phyloP scores from a whole-genome alignment of 2,329 filamentous ascomycete genomes.

The Aureobasidium mangrovei region DNA sequence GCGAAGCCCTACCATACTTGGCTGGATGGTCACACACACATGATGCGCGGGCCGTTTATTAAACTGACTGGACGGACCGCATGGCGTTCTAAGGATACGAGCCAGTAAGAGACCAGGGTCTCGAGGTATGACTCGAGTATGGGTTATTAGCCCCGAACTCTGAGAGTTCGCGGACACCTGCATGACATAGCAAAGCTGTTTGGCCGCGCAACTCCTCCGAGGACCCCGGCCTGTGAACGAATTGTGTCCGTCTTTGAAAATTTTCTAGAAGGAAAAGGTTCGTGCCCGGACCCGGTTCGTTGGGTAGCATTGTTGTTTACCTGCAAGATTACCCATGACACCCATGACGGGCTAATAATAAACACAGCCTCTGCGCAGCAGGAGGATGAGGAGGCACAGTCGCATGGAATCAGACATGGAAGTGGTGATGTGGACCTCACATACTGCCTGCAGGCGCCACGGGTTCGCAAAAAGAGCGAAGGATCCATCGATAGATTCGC shows the following conservation, averaged over 20 bases:
- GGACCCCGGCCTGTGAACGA: constrained; percentile 4
- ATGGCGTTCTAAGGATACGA: constrained; percentile 1
- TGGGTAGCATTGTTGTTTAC: constrained; percentile 8
- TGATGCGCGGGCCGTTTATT: constrained; percentile 12
- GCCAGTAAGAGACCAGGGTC: constrained; percentile 6
- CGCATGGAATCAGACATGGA: constrained; percentile 4
- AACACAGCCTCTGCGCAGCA: constrained; percentile 3
- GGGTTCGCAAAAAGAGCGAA: background rate
- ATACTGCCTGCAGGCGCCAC: constrained; percentile 2
- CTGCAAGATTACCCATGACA: background rate
- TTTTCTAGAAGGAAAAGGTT: constrained; percentile 2
- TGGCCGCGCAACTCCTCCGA: constrained; percentile 6
- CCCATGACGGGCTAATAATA: constrained; percentile 8
- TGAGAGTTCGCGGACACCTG: constrained; percentile 10
- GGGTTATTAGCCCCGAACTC: constrained; percentile 8
- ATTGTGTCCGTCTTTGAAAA: background rate
- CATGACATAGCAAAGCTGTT: constrained; percentile 5
- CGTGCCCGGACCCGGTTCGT: background rate
- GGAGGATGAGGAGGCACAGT: background rate
- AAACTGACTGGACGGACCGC: constrained; percentile 11
- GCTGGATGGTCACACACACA: constrained; percentile 8
- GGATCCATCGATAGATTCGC: background rate
- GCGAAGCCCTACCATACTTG: constrained; percentile 9
- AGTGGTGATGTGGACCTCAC: constrained; percentile 4
- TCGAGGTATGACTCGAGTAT: constrained; percentile 1